Evolutionary conservation across 441 rosid species (phyloP).

Genomic region (Bocquillonia castaneifolia): DNA sequence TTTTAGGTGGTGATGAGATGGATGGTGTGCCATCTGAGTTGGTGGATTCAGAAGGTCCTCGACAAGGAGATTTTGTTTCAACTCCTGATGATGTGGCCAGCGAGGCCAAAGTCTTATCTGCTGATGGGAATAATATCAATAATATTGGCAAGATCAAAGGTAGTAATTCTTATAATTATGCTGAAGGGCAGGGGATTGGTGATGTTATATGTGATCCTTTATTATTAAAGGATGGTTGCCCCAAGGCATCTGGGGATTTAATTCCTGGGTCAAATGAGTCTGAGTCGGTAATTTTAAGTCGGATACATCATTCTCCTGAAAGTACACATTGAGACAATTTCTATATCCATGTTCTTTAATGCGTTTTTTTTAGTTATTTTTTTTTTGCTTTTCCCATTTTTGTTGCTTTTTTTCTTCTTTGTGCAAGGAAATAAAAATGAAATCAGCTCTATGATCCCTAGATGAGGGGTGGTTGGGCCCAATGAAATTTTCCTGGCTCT

Average conservation of each 20-base stretch:
- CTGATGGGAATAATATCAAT: slow-evolving; percentile 27
- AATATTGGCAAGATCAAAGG: slow-evolving; percentile 27
- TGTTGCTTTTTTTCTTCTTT: background rate
- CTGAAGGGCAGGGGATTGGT: slow-evolving; percentile 28
- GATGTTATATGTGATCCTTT: slow-evolving; percentile 38
- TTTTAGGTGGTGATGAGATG: slow-evolving; percentile 24
- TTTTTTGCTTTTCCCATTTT: background rate
- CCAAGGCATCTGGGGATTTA: slow-evolving; percentile 44
- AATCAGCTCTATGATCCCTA: background rate
- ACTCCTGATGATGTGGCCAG: slow-evolving; percentile 19
- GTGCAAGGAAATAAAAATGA: slow-evolving; percentile 12
- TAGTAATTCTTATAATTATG: slow-evolving; percentile 14
- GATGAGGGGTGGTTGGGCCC: background rate
- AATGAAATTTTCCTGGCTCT: background rate
- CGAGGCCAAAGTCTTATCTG: slow-evolving; percentile 16
- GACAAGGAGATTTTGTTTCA: slow-evolving; percentile 11
- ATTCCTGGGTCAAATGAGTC: slow-evolving; percentile 57
- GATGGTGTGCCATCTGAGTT: slow-evolving; percentile 25
- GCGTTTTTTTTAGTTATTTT: slow-evolving; percentile 13
- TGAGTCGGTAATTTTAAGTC: slow-evolving; percentile 68
- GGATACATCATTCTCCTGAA: slow-evolving; percentile 97
- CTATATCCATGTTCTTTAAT: slow-evolving; percentile 23
- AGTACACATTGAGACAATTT: slow-evolving; percentile 97
- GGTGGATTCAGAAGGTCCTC: slow-evolving; percentile 26
- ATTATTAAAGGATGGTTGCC: slow-evolving; percentile 43